These are phyloP conservation scores for Parachlorella kessleri DNA, from an alignment of 139 green algal species.

Conservation along the genomic window DNA sequence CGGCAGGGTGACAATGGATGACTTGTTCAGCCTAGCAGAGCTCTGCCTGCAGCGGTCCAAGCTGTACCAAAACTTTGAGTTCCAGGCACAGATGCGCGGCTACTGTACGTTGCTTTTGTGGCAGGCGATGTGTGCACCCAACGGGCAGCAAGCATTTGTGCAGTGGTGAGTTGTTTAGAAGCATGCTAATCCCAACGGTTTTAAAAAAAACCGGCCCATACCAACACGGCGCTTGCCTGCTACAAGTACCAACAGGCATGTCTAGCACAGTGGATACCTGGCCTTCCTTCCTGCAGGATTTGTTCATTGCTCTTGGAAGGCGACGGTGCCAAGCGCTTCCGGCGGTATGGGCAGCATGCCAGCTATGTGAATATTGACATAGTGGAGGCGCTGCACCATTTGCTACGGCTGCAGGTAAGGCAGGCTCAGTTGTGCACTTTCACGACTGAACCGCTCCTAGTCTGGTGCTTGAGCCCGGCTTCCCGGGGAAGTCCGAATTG, in stretches of 20 bases:
- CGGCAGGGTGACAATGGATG: constrained; percentile 39
- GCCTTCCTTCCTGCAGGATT: constrained; percentile 28
- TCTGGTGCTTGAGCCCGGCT: no score
- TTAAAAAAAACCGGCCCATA: no score
- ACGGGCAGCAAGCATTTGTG: constrained; percentile 33
- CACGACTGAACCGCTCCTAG: no score
- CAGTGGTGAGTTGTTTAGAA: constrained; percentile 34
- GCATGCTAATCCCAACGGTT: no score
- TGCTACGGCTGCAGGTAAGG: constrained; percentile 39
- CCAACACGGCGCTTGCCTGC: no score
- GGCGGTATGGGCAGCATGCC: constrained; percentile 11
- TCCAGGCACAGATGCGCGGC: constrained; percentile 38
- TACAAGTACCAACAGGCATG: no score
- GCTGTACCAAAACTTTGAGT: constrained; percentile 43
- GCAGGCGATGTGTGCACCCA: constrained; percentile 9
- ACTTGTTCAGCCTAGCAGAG: constrained; percentile 34
- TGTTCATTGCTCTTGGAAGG: constrained; percentile 34
- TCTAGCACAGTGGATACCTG: no score
- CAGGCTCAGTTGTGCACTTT: no score
- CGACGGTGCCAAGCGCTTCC: constrained; percentile 15
- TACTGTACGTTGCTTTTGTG: constrained; percentile 44
- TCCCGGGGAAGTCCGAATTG: no score
- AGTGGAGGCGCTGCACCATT: constrained; percentile 41
- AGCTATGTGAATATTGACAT: constrained; percentile 41
- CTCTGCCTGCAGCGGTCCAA: constrained; percentile 23